phyloP scores from a whole-genome alignment of 2,329 filamentous ascomycete species.

The Colletotrichum spaethianum region DNA sequence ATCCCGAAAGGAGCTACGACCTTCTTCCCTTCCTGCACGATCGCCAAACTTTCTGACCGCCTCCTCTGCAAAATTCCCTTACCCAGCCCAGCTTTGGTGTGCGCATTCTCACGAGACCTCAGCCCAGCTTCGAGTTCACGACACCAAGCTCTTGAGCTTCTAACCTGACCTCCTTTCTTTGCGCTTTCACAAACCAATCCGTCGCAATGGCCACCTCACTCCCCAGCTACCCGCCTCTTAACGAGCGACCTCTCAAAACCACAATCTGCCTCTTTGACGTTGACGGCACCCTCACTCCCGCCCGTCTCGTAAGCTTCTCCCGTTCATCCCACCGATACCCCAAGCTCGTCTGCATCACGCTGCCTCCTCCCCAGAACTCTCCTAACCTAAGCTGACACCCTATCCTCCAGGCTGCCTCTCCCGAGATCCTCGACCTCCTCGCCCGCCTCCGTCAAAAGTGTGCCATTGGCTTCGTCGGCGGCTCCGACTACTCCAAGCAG shows the following conservation, averaged over 20 bases:
- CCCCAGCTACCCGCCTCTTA: slow-evolving; percentile 78
- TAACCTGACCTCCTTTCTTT: background rate
- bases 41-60: slow-evolving; percentile 10
- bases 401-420: slow-evolving; percentile 71
- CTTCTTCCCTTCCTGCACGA: slow-evolving; percentile 12
- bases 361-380: background rate
- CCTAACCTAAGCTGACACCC: slow-evolving; percentile 40
- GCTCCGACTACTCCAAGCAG: slow-evolving; percentile 92
- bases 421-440: slow-evolving; percentile 88
- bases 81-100: background rate
- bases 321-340: background rate
- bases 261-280: slow-evolving; percentile 98
- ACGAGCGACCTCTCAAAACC: slow-evolving; percentile 89
- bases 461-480: slow-evolving; percentile 93
- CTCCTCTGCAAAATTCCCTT: background rate
- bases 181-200: slow-evolving; percentile 6
- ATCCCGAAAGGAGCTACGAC: slow-evolving; percentile 33
- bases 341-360: background rate
- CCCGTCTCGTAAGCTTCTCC: slow-evolving; percentile 76
- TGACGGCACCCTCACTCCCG: slow-evolving; percentile 89
- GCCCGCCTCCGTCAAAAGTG: slow-evolving; percentile 86
- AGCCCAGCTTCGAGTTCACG: background rate
- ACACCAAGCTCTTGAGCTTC: background rate
- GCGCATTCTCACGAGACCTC: background rate
- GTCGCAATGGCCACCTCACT: slow-evolving; percentile 41